Evolutionary conservation across 2,329 filamentous ascomycete genomes (phyloP).

Genomic region (Cyphellophora europaea): DNA sequence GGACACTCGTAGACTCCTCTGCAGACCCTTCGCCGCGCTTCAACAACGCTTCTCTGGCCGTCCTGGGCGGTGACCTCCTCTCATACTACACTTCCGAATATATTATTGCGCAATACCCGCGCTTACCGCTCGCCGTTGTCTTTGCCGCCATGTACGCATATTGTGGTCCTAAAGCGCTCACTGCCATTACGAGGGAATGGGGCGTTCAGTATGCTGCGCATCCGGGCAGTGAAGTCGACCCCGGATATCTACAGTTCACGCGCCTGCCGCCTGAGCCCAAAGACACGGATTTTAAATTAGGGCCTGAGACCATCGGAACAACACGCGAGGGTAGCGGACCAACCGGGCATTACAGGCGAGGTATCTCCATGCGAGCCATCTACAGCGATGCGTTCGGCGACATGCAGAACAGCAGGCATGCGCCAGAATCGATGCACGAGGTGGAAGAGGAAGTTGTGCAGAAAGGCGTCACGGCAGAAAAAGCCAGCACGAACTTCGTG

Average conservation of each 20-base stretch:
- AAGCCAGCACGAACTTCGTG: conserved; percentile 67
- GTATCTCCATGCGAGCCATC: conserved; percentile 67
- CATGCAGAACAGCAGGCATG: conserved; percentile 19
- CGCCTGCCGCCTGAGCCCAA: conserved; percentile 35
- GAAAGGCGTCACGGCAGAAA: conserved; percentile 38
- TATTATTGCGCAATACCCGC: conserved; percentile 80
- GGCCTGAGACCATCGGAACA: conserved; percentile 8
- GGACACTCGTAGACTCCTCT: conserved; percentile 74
- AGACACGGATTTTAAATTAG: conserved; percentile 13
- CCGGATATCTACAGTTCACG: conserved; percentile 76
- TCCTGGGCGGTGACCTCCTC: conserved; percentile 72
- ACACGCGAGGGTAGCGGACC: conserved; percentile 5
- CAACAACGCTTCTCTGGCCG: conserved; percentile 80
- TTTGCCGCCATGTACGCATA: conserved; percentile 82
- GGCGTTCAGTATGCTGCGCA: conserved; percentile 80
- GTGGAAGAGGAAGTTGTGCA: conserved; percentile 5
- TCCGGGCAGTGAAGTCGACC: conserved; percentile 84
- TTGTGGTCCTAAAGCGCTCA: conserved; percentile 64
- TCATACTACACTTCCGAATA: conserved; percentile 84
- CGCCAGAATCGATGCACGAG: neutral
- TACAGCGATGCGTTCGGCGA: conserved; percentile 82
- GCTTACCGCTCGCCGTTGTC: conserved; percentile 78
- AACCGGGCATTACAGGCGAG: conserved; percentile 46
- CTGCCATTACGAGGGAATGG: conserved; percentile 72
- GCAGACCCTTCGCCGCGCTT: conserved; percentile 71